Conservation (phyloP, 345 rosid species). For the Aurinia saxatilis region DNA sequence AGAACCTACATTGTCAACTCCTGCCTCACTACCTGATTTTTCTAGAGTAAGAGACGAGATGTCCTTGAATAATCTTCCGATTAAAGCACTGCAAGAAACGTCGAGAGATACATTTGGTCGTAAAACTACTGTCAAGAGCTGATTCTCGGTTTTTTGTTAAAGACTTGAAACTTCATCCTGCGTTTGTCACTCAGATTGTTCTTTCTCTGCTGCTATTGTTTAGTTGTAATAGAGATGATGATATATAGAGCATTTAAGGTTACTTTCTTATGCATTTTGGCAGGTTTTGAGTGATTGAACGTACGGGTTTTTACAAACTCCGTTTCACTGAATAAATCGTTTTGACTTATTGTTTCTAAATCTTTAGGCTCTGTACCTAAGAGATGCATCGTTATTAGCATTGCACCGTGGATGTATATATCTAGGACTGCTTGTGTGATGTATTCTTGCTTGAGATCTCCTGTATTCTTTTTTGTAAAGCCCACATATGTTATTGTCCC, state of each 20-base stretch:
- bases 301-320: background rate
- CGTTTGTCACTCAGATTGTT: conserved; percentile 68
- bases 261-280: background rate
- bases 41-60: conserved; percentile 51
- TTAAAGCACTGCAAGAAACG: conserved; percentile 79
- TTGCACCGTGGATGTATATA: background rate
- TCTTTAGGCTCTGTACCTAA: background rate
- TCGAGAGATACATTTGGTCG: conserved; percentile 81
- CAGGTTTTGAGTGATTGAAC: background rate
- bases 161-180: conserved; percentile 87
- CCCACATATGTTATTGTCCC: background rate
- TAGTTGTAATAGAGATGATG: background rate
- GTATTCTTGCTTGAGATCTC: background rate
- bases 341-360: background rate
- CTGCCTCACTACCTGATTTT: conserved; percentile 49
- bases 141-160: too few species aligned
- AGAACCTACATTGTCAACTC: conserved; percentile 35
- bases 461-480: background rate
- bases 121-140: conserved; percentile 85
- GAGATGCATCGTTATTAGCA: background rate
- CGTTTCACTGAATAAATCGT: too few species aligned
- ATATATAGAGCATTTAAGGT: background rate
- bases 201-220: conserved; percentile 22
- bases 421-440: conserved; percentile 7
- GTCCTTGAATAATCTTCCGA: conserved; percentile 64